Evolutionary conservation across 2,329 filamentous ascomycete genomes (phyloP).

Genomic region (Pseudocercospora ulei): DNA sequence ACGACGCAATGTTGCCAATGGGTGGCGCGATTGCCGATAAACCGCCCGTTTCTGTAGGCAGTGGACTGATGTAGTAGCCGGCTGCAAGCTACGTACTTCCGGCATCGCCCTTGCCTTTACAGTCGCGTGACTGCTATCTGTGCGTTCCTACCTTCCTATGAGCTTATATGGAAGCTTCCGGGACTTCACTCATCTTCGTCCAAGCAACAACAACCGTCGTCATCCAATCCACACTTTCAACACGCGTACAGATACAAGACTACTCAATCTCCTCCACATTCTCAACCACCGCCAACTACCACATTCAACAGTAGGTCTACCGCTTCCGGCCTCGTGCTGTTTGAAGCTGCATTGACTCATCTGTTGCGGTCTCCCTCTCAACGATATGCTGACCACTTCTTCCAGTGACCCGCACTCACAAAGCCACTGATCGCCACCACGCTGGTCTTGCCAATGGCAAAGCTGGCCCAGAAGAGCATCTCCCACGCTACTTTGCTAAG

Average conservation of each 20-base stretch:
- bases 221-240: constrained; percentile 4
- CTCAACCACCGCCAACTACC: constrained; percentile 4
- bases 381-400: constrained; percentile 15
- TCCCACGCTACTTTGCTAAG: constrained; percentile 92
- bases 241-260: constrained; percentile 2
- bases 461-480: constrained; percentile 57
- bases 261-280: constrained; percentile 1
- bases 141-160: constrained; percentile 3
- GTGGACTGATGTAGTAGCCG: neutral
- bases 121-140: constrained; percentile 6
- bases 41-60: neutral
- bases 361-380: constrained; percentile 3
- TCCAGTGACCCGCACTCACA: constrained; percentile 93
- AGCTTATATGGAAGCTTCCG: constrained; percentile 6
- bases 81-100: constrained; percentile 5
- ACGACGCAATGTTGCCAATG: neutral
- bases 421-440: constrained; percentile 88
- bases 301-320: constrained; percentile 9
- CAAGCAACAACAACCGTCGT: constrained; percentile 2
- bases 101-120: constrained; percentile 5
- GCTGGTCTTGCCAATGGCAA: constrained; percentile 66
- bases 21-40: neutral
- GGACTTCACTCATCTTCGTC: constrained; percentile 7
- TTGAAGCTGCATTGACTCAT: constrained; percentile 12
- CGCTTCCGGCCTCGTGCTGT: constrained; percentile 4